These are phyloP conservation scores for Gomphus bonarii DNA, from an alignment of 1,284 basidiomycete species.

Conservation along the genomic window DNA sequence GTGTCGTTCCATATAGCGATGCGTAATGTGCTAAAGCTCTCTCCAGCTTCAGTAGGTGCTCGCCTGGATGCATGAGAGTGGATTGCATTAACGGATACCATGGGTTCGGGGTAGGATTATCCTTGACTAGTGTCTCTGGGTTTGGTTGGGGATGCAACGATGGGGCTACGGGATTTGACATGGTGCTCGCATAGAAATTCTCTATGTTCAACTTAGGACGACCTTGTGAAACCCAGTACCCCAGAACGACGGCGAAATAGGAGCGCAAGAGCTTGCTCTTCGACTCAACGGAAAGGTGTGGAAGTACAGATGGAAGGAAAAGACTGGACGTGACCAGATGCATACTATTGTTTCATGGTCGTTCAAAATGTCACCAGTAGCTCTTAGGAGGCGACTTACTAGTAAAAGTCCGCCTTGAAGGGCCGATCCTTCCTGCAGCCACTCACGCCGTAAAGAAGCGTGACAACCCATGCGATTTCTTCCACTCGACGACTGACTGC, in stretches of 20 bases:
- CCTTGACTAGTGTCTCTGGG: conserved; percentile 24
- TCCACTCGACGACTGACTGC: conserved; percentile 28
- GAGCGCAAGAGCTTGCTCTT: conserved; percentile 29
- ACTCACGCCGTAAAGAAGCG: conserved; percentile 31
- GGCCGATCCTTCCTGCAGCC: conserved; percentile 23
- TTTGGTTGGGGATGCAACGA: conserved; percentile 24
- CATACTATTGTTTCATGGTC: conserved; percentile 28
- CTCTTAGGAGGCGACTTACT: conserved; percentile 16
- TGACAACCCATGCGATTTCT: conserved; percentile 33
- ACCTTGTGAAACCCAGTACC: conserved; percentile 32
- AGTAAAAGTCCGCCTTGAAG: conserved; percentile 35
- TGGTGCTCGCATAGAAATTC: conserved; percentile 26
- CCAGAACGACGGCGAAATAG: conserved; percentile 30
- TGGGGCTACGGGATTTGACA: conserved; percentile 19
- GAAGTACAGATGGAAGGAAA: conserved; percentile 35
- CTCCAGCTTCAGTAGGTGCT: conserved; percentile 52
- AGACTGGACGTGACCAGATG: conserved; percentile 44
- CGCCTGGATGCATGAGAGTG: conserved; percentile 42
- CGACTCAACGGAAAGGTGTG: conserved; percentile 27
- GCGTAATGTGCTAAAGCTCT: conserved; percentile 46
- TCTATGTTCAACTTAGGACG: conserved; percentile 29
- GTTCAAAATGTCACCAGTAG: not conserved
- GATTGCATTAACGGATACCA: conserved; percentile 48
- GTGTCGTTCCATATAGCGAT: conserved; percentile 34
- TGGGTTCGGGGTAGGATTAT: conserved; percentile 31